Conservation (phyloP, 495 filamentous ascomycete genomes). For the Penicillium lagena region DNA sequence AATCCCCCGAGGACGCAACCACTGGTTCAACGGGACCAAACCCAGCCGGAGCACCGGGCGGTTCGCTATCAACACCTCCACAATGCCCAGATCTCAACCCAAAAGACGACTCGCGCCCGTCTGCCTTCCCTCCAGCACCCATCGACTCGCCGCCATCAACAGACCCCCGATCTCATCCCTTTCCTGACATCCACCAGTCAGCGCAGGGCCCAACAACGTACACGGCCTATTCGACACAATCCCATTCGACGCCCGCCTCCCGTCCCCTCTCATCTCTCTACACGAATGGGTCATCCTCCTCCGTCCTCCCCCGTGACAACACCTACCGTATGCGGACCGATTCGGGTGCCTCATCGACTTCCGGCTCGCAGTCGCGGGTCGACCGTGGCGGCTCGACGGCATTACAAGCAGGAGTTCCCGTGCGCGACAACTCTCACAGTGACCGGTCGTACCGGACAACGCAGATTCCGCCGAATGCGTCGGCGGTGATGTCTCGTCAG, state of each 20-base stretch:
- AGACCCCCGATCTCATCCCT: slow-evolving; percentile 21
- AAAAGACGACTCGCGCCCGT: slow-evolving; percentile 9
- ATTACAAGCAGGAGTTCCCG: slow-evolving; percentile 57
- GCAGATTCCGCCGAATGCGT: slow-evolving; percentile 51
- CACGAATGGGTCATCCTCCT: slow-evolving; percentile 35
- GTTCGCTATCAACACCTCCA: slow-evolving; percentile 24
- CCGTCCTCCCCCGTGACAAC: slow-evolving; percentile 37
- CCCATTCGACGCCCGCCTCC: slow-evolving; percentile 31
- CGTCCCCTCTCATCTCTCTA: slow-evolving; percentile 54
- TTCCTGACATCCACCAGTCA: slow-evolving; percentile 16
- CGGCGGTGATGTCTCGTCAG: slow-evolving; percentile 41
- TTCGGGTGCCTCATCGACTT: slow-evolving; percentile 55
- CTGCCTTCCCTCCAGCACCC: slow-evolving; percentile 15
- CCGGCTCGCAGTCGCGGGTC: slow-evolving; percentile 46
- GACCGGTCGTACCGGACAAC: slow-evolving; percentile 59
- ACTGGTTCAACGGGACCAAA: slow-evolving; percentile 16
- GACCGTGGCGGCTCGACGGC: slow-evolving; percentile 55
- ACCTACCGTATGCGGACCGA: slow-evolving; percentile 56
- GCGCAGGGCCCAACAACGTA: slow-evolving; percentile 13
- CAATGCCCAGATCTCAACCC: slow-evolving; percentile 2
- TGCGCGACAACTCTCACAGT: slow-evolving; percentile 64
- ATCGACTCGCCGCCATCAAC: slow-evolving; percentile 10
- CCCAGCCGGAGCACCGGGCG: slow-evolving; percentile 17
- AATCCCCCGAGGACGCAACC: slow-evolving; percentile 38
- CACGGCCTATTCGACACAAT: slow-evolving; percentile 36